Percentiles rank a stretch among this genome's conserved stretches.
Conservation (phyloP, 192 early-diverging fungal species). For the Coemansia aciculifera region DNA sequence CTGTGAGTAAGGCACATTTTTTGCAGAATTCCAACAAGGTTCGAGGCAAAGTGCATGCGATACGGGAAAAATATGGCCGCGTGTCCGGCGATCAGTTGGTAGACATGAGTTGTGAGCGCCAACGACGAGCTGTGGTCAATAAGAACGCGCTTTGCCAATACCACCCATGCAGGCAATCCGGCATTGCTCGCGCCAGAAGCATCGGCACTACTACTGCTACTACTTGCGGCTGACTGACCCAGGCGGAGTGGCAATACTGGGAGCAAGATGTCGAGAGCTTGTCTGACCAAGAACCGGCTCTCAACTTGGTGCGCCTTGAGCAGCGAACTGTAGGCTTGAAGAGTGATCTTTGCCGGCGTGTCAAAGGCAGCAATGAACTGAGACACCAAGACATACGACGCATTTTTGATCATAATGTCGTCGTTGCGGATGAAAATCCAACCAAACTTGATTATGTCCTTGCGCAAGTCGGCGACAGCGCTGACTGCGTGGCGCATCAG, state of each 20-base stretch:
- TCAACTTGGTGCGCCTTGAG: slow-evolving; percentile 90
- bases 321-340: slow-evolving; percentile 84
- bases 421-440: slow-evolving; percentile 86
- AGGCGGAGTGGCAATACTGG: slow-evolving; percentile 88
- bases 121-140: slow-evolving; percentile 93
- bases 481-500: slow-evolving; percentile 75
- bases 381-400: slow-evolving; percentile 90
- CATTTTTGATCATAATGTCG: slow-evolving; percentile 93
- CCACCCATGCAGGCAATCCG: slow-evolving; percentile 77
- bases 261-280: slow-evolving; percentile 91
- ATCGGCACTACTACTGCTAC: not conserved
- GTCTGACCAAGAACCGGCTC: slow-evolving; percentile 81
- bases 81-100: slow-evolving; percentile 87
- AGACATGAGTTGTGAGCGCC: slow-evolving; percentile 86
- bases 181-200: slow-evolving; percentile 8
- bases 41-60: slow-evolving; percentile 85
- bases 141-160: slow-evolving; percentile 83
- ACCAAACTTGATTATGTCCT: slow-evolving; percentile 93
- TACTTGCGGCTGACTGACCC: slow-evolving; percentile 44
- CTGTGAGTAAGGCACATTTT: slow-evolving; percentile 85
- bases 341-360: slow-evolving; percentile 84
- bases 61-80: slow-evolving; percentile 87
- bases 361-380: slow-evolving; percentile 93
- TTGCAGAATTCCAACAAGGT: slow-evolving; percentile 82
- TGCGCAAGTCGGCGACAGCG: slow-evolving; percentile 74